Base-by-base conservation (phyloP, 2,329 filamentous ascomycete genomes). In the Fusarium verticillioides region DNA sequence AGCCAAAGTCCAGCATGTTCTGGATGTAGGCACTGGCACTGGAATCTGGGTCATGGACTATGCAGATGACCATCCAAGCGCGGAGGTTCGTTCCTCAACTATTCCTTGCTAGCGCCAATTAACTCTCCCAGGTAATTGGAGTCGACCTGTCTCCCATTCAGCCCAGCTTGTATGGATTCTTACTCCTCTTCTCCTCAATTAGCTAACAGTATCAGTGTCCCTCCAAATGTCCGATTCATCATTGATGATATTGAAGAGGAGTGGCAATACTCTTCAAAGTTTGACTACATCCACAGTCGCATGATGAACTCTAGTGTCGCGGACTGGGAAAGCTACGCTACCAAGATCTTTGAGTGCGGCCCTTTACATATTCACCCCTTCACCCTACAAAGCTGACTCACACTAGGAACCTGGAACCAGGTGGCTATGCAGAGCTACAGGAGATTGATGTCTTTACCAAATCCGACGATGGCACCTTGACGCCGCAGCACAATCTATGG, bases 221-320 rank as follows among this genome's bases (percentile, higher is more conserved):
- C 65, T 3, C 63, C 52, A 8, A 67, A 67, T 3, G 64, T 66
- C 0, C 62, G 62, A 21, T 67, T 67, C 16, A 67, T 67, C 0
- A 42, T 67, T 8, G 64, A 67, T 9, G 64, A 66, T 2, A 46
- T 70, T 7, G 61, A 70, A 11, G 68, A 70, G 9, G 66, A 70
- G 13, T 71, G 66, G 68, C 36, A 42, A 0, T 71, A 62, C 21
- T 37, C 61, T 5, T 19, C 40, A 5, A 19, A 34, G 3, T 71
- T 71, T 10, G 66, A 71, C 18, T 71, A 70, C 5, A 70, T 71
- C 4, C 67, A 71, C 2, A 70, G 67, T 2, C 36, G 66, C 12
- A 70, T 66, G 49, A 66, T 66, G 63, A 66, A 46, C 18, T 66
- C 64, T 4, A 66, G 64, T 16, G 37, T 66, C 1, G 64, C 65